These are phyloP conservation scores for Chrysoporthe deuterocubensis DNA, from an alignment of 2,329 filamentous ascomycete species.

Conservation along the genomic window DNA sequence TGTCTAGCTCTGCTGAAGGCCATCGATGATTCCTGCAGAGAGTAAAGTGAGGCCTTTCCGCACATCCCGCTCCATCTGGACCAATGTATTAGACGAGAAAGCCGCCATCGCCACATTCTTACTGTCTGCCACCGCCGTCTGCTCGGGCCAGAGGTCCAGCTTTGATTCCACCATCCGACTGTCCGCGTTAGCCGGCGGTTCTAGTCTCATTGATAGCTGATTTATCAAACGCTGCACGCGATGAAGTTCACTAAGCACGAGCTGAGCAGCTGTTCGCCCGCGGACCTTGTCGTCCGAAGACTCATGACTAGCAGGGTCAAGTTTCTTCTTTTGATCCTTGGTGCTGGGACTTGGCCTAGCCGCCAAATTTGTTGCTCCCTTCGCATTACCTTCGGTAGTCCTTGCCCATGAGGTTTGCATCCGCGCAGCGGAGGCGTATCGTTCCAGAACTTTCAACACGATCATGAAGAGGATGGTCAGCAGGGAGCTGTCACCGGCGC, in stretches of 20 bases:
- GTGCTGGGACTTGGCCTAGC: background rate
- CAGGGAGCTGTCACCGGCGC: conserved; percentile 35
- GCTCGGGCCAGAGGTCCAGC: background rate
- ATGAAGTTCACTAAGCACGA: conserved; percentile 41
- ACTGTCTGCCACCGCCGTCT: background rate
- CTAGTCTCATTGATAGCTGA: conserved; percentile 31
- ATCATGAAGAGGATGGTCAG: conserved; percentile 39
- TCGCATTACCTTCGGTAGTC: background rate
- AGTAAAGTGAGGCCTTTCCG: conserved; percentile 27
- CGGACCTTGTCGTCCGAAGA: background rate
- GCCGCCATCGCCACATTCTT: background rate
- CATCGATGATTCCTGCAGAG: conserved; percentile 28
- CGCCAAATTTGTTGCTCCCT: no score
- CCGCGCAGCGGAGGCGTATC: conserved; percentile 32
- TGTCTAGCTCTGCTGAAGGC: conserved; percentile 19
- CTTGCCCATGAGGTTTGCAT: background rate
- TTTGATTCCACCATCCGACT: background rate
- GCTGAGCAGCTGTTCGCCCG: conserved; percentile 30
- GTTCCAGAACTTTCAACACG: conserved; percentile 38
- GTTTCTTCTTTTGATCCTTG: background rate
- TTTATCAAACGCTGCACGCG: conserved; percentile 38
- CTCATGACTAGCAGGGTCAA: background rate
- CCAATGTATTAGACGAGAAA: conserved; percentile 23
- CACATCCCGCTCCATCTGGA: conserved; percentile 32
- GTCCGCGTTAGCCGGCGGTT: background rate